Evolutionary conservation across 2,329 filamentous ascomycete species (phyloP), one percentile per base, ranked within the genome.

Genomic region (Aspergillus sergii): DNA sequence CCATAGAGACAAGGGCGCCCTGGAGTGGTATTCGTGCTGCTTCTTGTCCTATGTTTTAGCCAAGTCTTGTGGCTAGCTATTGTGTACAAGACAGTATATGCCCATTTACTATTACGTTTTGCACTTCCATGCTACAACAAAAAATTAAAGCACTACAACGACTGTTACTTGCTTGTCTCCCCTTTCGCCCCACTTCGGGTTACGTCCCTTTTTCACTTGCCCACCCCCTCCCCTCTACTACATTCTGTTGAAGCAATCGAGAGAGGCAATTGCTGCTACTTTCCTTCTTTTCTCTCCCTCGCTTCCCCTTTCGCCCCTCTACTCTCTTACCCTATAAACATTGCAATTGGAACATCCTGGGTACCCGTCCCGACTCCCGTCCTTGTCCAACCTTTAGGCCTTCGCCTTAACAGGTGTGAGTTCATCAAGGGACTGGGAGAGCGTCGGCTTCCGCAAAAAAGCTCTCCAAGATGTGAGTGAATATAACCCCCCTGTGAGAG

Each of bases 381-480:
- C 50, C 4, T 36, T 54, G 39, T 43, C 46, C 32, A 39, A 23
- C 39, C 53, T 53, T 26, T 43, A 48, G 50, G 28, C 48, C 46
- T 61, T 43, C 26, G 51, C 56, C 59, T 21, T 23, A 45, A 39
- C 26, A 57, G 57, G 51, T 55, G 60, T 57, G 39, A 60, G 51
- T 59, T 59, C 61, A 45, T 64, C 45, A 54, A 64, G 59, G 60
- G 57, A 34, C 55, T 48, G 34, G 56, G 36, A 58, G 56, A 65
- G 59, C 56, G 26, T 59, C 62, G 39, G 57, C 51, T 57, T 61
- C 60, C 61, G 46, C 60, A 32, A 41, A 55, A 41, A 45, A 34
- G 46, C 55, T 36, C 46, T 51, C 57, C 62, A 72, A 66, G 53
- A 72, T 72, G 70, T 72, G 65, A 46, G 69, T 70, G 32, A 26